Evolutionary conservation across 2,329 filamentous ascomycete species (phyloP).

Genomic region (Beauveria sp.): DNA sequence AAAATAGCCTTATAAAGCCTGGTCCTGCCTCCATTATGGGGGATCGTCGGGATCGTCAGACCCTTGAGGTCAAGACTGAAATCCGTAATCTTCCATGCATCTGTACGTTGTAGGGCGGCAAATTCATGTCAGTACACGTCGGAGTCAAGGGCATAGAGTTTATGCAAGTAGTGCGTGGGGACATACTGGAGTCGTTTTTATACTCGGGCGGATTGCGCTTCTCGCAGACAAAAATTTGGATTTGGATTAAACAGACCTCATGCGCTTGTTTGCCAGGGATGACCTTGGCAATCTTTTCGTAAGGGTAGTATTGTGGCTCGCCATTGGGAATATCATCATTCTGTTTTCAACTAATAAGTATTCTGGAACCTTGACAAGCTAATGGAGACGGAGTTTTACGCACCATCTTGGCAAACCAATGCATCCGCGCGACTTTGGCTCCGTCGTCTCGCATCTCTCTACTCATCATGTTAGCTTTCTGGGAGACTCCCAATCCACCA

Average conservation of each 20-base stretch:
- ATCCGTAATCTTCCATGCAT: background rate
- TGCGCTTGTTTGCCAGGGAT: background rate
- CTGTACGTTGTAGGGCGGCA: background rate
- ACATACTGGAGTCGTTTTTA: background rate
- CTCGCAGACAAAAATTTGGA: background rate
- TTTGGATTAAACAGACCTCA: background rate
- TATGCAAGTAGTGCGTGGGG: background rate
- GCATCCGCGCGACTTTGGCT: background rate
- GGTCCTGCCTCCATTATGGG: background rate
- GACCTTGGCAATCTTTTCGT: background rate
- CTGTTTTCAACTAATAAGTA: background rate
- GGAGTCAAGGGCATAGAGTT: background rate
- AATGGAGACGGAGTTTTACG: background rate
- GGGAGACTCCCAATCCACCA: background rate
- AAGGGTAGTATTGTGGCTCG: constrained; percentile 1
- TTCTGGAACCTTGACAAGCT: background rate
- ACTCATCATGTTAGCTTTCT: background rate
- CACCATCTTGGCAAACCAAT: constrained; percentile 5
- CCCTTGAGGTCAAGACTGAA: background rate
- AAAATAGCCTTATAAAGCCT: background rate
- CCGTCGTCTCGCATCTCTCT: background rate
- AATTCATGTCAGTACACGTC: background rate
- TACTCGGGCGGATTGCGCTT: background rate
- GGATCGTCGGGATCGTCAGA: background rate
- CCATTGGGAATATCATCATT: background rate